Evolutionary conservation across 768 basidiomycete genomes (phyloP).

Genomic region (Hirschioporus abietinus): DNA sequence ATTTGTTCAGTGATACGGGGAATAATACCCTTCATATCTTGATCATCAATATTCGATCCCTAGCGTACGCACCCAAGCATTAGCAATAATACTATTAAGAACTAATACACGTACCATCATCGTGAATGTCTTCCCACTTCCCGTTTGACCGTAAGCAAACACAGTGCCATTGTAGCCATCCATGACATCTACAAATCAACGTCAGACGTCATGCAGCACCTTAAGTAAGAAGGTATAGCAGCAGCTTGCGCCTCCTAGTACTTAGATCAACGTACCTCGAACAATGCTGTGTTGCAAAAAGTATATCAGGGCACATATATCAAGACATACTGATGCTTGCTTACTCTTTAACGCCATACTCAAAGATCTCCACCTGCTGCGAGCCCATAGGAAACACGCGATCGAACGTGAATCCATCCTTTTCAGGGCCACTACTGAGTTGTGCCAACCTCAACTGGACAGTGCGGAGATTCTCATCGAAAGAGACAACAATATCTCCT

Average conservation of each 20-base stretch:
- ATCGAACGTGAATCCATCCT: constrained; percentile 97
- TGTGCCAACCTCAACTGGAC: constrained; percentile 72
- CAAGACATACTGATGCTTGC: constrained; percentile 26
- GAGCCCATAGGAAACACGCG: constrained; percentile 92
- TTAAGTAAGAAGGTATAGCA: constrained; percentile 10
- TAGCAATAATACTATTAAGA: background rate
- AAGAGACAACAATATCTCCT: constrained; percentile 83
- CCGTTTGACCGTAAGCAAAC: constrained; percentile 85
- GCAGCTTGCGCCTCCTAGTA: background rate
- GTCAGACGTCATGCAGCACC: constrained; percentile 10
- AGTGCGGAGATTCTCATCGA: constrained; percentile 81
- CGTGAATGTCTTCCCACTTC: constrained; percentile 90
- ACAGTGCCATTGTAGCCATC: constrained; percentile 98
- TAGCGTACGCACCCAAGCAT: constrained; percentile 26
- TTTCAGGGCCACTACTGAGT: constrained; percentile 78
- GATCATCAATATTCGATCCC: constrained; percentile 96
- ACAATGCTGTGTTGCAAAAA: constrained; percentile 58
- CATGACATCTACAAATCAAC: constrained; percentile 72
- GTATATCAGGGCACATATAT: constrained; percentile 14
- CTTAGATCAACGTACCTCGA: constrained; percentile 50
- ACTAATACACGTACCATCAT: constrained; percentile 75
- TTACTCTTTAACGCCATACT: constrained; percentile 97
- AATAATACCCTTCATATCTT: constrained; percentile 92
- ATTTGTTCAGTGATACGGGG: constrained; percentile 99
- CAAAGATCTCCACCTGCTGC: constrained; percentile 90